These are phyloP conservation scores for Aspergillus heteromorphus DNA, from an alignment of 495 filamentous ascomycete genomes.

Conservation along the genomic window DNA sequence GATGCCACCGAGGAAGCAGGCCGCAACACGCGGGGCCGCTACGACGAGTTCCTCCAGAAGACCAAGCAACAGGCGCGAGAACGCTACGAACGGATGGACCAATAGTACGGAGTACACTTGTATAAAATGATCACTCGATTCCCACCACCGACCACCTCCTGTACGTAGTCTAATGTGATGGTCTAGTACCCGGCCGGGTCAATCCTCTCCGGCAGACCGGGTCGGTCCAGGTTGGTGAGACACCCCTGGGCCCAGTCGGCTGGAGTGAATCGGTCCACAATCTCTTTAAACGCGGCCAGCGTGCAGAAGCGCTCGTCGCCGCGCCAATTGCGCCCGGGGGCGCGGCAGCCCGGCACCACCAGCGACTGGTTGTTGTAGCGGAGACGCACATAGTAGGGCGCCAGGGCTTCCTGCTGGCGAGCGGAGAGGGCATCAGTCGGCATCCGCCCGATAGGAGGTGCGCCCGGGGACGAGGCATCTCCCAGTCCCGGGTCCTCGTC, in stretches of 20 bases:
- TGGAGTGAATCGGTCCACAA: neutral
- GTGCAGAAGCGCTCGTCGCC: neutral
- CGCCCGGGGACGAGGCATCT: too few species aligned
- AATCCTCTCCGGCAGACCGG: neutral
- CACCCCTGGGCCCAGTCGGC: neutral
- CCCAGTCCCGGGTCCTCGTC: neutral
- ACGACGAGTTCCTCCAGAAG: conserved; percentile 70
- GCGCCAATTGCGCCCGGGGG: neutral
- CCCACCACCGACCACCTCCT: too few species aligned
- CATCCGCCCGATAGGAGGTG: neutral
- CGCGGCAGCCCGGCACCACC: conserved; percentile 1
- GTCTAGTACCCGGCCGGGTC: neutral
- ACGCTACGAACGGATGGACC: conserved; percentile 61
- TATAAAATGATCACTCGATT: too few species aligned
- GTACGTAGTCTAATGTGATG: too few species aligned
- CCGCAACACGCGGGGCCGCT: conserved; percentile 62
- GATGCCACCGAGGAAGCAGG: conserved; percentile 78
- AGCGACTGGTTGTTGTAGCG: neutral
- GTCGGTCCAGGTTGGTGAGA: neutral
- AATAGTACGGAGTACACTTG: conserved; percentile 1
- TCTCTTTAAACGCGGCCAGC: neutral
- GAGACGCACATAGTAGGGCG: neutral
- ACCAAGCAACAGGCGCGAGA: conserved; percentile 76
- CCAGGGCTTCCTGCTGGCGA: neutral
- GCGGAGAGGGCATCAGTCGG: neutral